Evolutionary conservation across 495 filamentous ascomycete species (phyloP).

Genomic region (Penicillium simplicissimum): DNA sequence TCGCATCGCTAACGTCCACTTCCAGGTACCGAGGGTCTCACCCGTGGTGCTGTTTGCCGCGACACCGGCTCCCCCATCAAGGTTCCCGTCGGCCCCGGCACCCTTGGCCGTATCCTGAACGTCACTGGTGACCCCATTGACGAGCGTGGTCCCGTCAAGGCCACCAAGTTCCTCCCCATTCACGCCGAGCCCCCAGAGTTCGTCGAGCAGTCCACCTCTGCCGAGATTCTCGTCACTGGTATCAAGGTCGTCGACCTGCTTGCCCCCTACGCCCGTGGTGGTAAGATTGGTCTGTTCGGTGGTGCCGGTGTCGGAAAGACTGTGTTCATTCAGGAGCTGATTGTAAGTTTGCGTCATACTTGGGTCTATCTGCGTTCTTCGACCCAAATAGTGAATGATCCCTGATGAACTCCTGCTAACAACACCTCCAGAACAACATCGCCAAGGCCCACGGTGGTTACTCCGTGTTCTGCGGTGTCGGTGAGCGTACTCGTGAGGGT

Average conservation of each 20-base stretch:
- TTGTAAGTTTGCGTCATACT: constrained; percentile 53
- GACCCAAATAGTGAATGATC: too few species aligned
- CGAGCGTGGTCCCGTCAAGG: constrained; percentile 97
- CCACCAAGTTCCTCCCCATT: constrained; percentile 81
- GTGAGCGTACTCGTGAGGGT: constrained; percentile 99
- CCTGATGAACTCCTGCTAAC: background rate
- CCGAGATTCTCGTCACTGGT: constrained; percentile 96
- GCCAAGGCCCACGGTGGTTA: constrained; percentile 99
- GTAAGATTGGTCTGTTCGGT: constrained; percentile 99
- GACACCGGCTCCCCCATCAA: constrained; percentile 96
- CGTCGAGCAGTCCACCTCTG: constrained; percentile 89
- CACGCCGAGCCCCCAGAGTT: constrained; percentile 91
- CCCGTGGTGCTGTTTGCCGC: constrained; percentile 77
- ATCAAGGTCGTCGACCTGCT: constrained; percentile 99
- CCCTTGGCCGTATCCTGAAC: constrained; percentile 99
- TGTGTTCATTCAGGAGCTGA: constrained; percentile 99
- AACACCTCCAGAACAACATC: constrained; percentile 81
- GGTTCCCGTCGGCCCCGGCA: constrained; percentile 92
- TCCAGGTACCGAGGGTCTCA: constrained; percentile 96
- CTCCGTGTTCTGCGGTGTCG: constrained; percentile 99
- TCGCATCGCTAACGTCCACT: background rate
- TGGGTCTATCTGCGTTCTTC: too few species aligned
- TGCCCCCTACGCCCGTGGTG: constrained; percentile 99
- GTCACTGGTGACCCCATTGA: constrained; percentile 99
- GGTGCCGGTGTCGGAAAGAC: constrained; percentile 99